Conservation (phyloP, 768 basidiomycete species). For the Tricholoma furcatifolium region DNA sequence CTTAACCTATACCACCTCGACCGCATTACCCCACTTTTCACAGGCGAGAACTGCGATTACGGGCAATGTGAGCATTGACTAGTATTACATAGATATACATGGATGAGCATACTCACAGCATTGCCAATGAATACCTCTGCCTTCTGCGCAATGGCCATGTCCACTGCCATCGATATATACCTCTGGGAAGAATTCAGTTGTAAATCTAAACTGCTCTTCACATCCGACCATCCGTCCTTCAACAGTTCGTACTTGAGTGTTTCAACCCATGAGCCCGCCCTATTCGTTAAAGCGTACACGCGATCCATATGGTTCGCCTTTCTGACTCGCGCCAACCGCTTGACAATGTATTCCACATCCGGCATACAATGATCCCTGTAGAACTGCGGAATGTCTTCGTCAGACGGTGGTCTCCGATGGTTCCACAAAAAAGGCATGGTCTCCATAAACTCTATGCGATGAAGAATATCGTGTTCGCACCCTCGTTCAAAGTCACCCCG, state of each 20-base stretch:
- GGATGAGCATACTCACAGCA: constrained; percentile 43
- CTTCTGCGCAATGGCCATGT: constrained; percentile 66
- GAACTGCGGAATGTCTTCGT: constrained; percentile 25
- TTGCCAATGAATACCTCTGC: constrained; percentile 71
- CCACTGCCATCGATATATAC: constrained; percentile 56
- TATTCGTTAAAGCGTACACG: constrained; percentile 70
- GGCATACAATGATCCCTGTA: constrained; percentile 56
- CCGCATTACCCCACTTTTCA: too few relatives aligned
- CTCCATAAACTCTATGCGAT: neutral
- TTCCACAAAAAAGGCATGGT: too few relatives aligned
- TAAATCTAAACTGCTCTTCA: constrained; percentile 57
- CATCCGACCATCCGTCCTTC: constrained; percentile 41
- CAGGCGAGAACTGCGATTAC: too few relatives aligned
- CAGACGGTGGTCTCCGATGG: too few relatives aligned
- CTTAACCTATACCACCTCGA: too few relatives aligned
- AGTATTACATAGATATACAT: too few relatives aligned
- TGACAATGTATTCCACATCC: constrained; percentile 44
- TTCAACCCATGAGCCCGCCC: constrained; percentile 44
- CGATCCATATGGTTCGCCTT: constrained; percentile 28
- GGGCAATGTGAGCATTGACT: too few relatives aligned
- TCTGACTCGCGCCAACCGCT: constrained; percentile 34
- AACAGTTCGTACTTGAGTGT: constrained; percentile 42
- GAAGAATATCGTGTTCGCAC: constrained; percentile 9
- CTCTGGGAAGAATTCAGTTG: constrained; percentile 51
- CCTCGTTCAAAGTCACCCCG: constrained; percentile 18